Conservation (phyloP, 495 filamentous ascomycete species). For the Daldinia decipiens region DNA sequence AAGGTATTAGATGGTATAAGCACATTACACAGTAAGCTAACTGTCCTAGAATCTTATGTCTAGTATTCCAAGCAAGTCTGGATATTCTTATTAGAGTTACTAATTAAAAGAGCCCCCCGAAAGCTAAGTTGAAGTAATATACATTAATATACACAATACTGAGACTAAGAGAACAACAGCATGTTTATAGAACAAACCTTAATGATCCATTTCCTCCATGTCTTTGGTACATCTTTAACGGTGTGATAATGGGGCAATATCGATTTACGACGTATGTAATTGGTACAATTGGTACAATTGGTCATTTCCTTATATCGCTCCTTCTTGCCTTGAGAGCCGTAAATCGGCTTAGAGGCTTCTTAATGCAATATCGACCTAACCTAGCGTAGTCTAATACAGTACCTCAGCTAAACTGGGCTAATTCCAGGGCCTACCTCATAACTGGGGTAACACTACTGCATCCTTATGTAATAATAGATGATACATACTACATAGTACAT, state of each 20-base stretch:
- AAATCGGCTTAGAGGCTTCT: conserved; percentile 1
- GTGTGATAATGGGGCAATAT: background rate
- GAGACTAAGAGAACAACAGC: background rate
- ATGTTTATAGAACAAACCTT: background rate
- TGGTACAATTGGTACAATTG: background rate
- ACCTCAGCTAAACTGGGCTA: no score
- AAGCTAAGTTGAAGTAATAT: no score
- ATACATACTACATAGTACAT: background rate
- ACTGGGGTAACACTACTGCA: background rate
- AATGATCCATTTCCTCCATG: background rate
- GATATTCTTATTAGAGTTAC: no score
- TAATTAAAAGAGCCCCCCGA: no score
- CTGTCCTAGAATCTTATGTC: no score
- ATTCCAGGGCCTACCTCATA: background rate
- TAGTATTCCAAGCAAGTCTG: no score
- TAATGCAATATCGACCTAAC: background rate
- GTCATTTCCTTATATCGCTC: background rate
- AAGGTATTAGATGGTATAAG: no score
- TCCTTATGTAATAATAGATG: conserved; percentile 7
- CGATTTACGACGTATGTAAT: background rate
- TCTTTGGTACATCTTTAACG: background rate
- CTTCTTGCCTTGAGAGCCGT: background rate
- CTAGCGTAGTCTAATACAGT: no score
- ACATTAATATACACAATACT: no score
- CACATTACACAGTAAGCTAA: no score